A percentile compares a stretch with the other conserved stretches of the same genome.
phyloP scores from a whole-genome alignment of 2,329 filamentous ascomycete genomes.

The Alternaria incomplexa region DNA sequence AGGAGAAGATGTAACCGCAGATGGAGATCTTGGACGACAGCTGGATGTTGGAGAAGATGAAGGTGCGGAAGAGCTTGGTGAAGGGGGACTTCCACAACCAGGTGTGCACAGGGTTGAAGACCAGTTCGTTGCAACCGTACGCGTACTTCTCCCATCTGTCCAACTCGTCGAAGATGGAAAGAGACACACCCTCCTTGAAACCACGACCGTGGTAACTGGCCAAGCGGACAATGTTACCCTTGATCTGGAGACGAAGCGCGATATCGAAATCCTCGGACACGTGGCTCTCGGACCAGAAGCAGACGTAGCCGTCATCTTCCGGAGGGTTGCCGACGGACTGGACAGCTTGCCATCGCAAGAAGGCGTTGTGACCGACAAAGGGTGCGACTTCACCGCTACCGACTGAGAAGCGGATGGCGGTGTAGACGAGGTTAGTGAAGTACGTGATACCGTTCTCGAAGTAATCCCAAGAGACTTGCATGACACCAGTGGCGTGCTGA shows the following conservation, averaged over 20 bases:
- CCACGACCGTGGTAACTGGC: conserved; percentile 71
- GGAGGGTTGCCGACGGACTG: conserved; percentile 59
- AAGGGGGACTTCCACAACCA: conserved; percentile 69
- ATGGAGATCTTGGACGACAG: conserved; percentile 72
- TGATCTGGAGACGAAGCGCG: conserved; percentile 70
- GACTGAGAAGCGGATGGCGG: conserved; percentile 71
- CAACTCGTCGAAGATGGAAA: conserved; percentile 75
- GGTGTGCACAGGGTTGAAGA: conserved; percentile 70
- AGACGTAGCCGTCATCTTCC: conserved; percentile 61
- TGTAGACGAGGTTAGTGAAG: conserved; percentile 79
- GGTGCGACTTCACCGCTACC: conserved; percentile 73
- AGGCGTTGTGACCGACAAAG: conserved; percentile 78
- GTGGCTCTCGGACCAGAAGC: conserved; percentile 77
- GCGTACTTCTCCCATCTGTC: conserved; percentile 74
- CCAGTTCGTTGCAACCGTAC: conserved; percentile 71
- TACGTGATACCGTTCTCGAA: conserved; percentile 79
- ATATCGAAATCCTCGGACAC: conserved; percentile 81
- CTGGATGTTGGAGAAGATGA: conserved; percentile 65
- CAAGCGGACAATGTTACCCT: conserved; percentile 70
- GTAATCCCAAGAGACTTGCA: conserved; percentile 73
- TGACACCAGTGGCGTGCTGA: conserved; percentile 70
- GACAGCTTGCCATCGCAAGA: conserved; percentile 71
- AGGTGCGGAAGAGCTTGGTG: conserved; percentile 66
- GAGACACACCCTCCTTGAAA: conserved; percentile 74
- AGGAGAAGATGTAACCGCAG: conserved; percentile 71